A percentile compares a stretch with the other conserved stretches of the same genome.
Evolutionary conservation across 805 yeast genomes (phyloP).

Genomic region (Candida sithepensis): DNA sequence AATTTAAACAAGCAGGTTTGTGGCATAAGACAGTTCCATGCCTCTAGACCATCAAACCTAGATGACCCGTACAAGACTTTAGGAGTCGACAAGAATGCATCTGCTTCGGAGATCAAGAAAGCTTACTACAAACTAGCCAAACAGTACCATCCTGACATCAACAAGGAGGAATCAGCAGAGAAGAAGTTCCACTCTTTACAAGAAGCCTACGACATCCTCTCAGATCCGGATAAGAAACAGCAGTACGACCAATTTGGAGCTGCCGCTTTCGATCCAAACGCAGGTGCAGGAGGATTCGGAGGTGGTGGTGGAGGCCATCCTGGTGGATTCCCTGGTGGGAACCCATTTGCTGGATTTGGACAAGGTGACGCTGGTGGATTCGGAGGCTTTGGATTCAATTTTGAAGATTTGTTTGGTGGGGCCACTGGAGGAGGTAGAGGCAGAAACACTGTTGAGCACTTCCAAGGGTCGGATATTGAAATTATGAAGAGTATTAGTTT

Average conservation of each 20-base stretch:
- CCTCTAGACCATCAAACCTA: slow-evolving; percentile 29
- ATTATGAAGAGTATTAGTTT: slow-evolving; percentile 69
- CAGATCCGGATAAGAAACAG: slow-evolving; percentile 77
- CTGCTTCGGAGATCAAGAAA: slow-evolving; percentile 84
- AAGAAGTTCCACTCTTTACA: slow-evolving; percentile 88
- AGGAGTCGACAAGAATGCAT: slow-evolving; percentile 72
- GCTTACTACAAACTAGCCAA: slow-evolving; percentile 93
- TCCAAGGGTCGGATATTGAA: slow-evolving; percentile 86
- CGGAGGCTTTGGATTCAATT: slow-evolving; percentile 33
- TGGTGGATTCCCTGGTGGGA: slow-evolving; percentile 35
- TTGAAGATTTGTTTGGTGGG: slow-evolving; percentile 62
- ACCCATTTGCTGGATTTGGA: slow-evolving; percentile 42
- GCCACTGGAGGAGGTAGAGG: slow-evolving; percentile 34
- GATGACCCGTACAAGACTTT: slow-evolving; percentile 81
- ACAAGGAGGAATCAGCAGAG: slow-evolving; percentile 86
- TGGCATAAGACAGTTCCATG: slow-evolving; percentile 39
- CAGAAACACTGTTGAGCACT: slow-evolving; percentile 59
- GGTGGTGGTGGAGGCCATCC: slow-evolving; percentile 45
- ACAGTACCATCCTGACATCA: slow-evolving; percentile 93
- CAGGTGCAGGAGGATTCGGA: slow-evolving; percentile 41
- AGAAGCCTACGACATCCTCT: slow-evolving; percentile 88
- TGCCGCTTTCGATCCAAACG: slow-evolving; percentile 67
- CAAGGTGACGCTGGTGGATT: slow-evolving; percentile 24
- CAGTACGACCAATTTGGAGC: slow-evolving; percentile 94
- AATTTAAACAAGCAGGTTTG: neutral